Evolutionary conservation across 306 rosid genomes (phyloP).

Genomic region (Parietaria judaica): DNA sequence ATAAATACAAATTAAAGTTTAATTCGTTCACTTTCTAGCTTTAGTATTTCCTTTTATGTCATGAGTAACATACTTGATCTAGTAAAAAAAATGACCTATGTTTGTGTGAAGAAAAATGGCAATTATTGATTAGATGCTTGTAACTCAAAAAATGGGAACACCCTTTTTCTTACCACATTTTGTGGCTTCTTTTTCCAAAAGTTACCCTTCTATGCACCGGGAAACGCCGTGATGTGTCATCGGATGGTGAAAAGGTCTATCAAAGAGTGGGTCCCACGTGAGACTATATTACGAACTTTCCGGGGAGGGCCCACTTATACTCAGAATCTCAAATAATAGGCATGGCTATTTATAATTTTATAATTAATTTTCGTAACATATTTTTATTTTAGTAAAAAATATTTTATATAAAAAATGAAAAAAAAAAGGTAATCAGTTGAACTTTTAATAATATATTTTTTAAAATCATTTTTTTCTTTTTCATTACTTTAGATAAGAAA

Average conservation of each 20-base stretch:
- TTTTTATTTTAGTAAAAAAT: too few species aligned
- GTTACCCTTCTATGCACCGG: background rate
- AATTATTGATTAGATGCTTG: conserved; percentile 1
- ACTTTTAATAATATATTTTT: too few species aligned
- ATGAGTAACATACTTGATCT: too few species aligned
- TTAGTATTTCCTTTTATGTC: too few species aligned
- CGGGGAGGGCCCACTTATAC: conserved; percentile 14
- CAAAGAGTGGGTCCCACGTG: background rate
- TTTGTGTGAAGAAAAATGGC: background rate
- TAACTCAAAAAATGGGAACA: background rate
- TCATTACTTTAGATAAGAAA: too few species aligned
- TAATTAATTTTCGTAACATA: too few species aligned
- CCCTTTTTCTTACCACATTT: background rate
- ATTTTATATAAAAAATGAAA: too few species aligned
- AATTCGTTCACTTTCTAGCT: too few species aligned
- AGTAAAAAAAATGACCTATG: too few species aligned
- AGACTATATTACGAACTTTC: background rate
- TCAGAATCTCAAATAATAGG: background rate
- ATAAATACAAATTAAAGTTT: background rate
- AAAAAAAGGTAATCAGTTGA: too few species aligned
- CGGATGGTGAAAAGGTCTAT: background rate
- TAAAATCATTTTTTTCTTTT: too few species aligned
- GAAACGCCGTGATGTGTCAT: conserved; percentile 8
- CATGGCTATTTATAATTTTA: too few species aligned
- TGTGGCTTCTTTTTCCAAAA: background rate